phyloP scores from a whole-genome alignment of 2,329 filamentous ascomycete genomes.

The Thermochaetoides dissita region DNA sequence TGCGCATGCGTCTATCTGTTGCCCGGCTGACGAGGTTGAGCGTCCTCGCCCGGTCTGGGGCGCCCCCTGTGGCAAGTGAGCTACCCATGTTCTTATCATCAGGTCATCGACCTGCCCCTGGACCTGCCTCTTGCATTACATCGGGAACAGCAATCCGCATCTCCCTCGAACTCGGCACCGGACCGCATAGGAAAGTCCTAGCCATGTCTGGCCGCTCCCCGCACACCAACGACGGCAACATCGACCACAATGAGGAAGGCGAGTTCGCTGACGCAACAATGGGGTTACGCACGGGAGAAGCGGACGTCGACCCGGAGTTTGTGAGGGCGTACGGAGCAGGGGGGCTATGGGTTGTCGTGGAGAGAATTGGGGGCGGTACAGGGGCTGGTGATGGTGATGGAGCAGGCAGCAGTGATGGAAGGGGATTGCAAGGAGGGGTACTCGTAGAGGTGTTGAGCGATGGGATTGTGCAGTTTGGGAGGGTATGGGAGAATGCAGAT shows the following conservation, averaged over 20 bases:
- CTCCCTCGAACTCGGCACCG: conserved; percentile 58
- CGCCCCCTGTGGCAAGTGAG: neutral
- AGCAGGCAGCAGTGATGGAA: conserved; percentile 30
- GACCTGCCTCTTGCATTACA: conserved; percentile 7
- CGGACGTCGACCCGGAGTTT: conserved; percentile 58
- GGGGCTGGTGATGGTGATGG: conserved; percentile 12
- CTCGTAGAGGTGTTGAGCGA: conserved; percentile 22
- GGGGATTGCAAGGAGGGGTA: conserved; percentile 39
- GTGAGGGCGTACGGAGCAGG: conserved; percentile 25
- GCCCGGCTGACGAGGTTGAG: conserved; percentile 46
- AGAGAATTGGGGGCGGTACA: conserved; percentile 43
- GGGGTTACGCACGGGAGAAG: conserved; percentile 55
- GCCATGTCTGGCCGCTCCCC: conserved; percentile 34
- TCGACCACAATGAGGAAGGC: conserved; percentile 35
- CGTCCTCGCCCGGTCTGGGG: conserved; percentile 29
- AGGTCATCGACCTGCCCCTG: neutral
- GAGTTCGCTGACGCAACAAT: conserved; percentile 56
- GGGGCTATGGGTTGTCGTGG: conserved; percentile 68
- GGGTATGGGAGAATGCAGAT: conserved; percentile 11
- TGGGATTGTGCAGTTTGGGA: conserved; percentile 7
- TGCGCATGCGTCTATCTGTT: conserved; percentile 13
- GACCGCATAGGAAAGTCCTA: conserved; percentile 51
- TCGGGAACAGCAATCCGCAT: conserved; percentile 41
- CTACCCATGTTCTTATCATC: too few species aligned
- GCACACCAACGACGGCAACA: neutral